Evolutionary conservation across 495 filamentous ascomycete species (phyloP).

Genomic region (Aspergillus kassunensis): DNA sequence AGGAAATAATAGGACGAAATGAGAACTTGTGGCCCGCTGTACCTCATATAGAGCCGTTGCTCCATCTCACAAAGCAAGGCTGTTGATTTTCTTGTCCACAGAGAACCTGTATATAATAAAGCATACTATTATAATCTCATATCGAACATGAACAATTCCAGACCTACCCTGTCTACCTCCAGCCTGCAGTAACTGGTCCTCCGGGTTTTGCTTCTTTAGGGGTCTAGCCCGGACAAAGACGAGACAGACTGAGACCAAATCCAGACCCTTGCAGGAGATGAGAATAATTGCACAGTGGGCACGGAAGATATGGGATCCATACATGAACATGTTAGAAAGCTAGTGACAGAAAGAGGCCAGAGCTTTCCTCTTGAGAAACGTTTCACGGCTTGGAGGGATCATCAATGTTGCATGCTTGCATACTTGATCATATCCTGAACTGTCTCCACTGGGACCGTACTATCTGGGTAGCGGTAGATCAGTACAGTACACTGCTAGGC

Average conservation of each 20-base stretch:
- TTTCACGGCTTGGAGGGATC: background rate
- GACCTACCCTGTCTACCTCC: background rate
- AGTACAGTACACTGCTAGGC: too few relatives aligned
- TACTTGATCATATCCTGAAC: too few relatives aligned
- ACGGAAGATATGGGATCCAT: background rate
- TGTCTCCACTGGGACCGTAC: background rate
- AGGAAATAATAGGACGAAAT: background rate
- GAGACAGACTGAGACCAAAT: too few relatives aligned
- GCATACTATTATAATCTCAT: constrained; percentile 9
- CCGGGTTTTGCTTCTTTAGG: background rate
- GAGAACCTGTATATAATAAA: constrained; percentile 24
- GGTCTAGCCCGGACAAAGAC: too few relatives aligned
- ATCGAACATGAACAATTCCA: constrained; percentile 5
- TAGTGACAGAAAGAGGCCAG: background rate
- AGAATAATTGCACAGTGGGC: background rate
- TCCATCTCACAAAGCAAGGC: constrained; percentile 13
- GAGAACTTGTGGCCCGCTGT: constrained; percentile 12
- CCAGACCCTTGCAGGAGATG: background rate
- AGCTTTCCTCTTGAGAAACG: background rate
- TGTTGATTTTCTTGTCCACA: constrained; percentile 12
- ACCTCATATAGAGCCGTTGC: constrained; percentile 16
- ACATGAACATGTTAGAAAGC: background rate
- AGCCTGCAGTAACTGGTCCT: background rate
- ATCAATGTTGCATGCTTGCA: constrained; percentile 1
- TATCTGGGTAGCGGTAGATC: too few relatives aligned